Evolutionary conservation across 371 early-diverging fungal genomes (phyloP).

Genomic region (Mortierella sp.): DNA sequence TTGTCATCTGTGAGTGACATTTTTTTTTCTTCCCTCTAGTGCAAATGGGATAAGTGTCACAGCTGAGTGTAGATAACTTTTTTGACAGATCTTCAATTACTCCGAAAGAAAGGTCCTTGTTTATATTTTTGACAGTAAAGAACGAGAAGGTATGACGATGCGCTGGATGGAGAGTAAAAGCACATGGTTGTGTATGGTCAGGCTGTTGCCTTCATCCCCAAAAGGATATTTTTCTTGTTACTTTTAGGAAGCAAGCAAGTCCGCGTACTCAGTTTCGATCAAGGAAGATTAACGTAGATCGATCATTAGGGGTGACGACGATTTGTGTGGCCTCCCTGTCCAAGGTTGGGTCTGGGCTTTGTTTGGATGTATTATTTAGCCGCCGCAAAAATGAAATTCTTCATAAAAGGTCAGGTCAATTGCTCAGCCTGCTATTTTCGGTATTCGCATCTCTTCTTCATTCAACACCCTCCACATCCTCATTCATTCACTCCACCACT

Average conservation of each 20-base stretch:
- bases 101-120: no score
- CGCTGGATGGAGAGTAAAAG: neutral
- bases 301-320: constrained; percentile 1
- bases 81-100: no score
- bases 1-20: neutral
- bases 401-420: neutral
- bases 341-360: neutral
- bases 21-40: neutral
- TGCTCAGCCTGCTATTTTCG: constrained; percentile 3
- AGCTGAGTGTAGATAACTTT: neutral
- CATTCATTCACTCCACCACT: no score
- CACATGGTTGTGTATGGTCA: neutral
- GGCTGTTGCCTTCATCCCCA: neutral
- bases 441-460: neutral
- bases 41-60: neutral
- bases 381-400: neutral
- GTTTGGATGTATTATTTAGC: neutral
- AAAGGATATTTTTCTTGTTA: neutral
- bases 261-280: constrained; percentile 4
- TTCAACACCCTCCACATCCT: no score
- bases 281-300: no score
- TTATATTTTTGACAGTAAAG: neutral
- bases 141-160: neutral
- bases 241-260: neutral
- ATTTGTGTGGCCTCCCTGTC: neutral